phyloP scores from a whole-genome alignment of 2,329 filamentous ascomycete genomes.

The Neurospora sp. region DNA sequence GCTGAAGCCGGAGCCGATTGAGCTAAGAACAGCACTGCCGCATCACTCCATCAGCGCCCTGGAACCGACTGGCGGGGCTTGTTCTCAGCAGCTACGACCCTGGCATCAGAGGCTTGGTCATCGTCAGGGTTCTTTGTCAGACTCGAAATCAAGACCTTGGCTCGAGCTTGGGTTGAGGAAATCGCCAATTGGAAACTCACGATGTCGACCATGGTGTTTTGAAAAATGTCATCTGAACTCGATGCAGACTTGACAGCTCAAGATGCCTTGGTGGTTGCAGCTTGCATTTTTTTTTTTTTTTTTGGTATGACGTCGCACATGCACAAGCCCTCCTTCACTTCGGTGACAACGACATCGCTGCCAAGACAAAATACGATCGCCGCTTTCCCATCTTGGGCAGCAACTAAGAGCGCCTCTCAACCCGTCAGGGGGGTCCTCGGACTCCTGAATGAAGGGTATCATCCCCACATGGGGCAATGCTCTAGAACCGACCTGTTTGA shows the following conservation, averaged over 20 bases:
- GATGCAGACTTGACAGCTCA: neutral
- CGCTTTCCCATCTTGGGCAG: neutral
- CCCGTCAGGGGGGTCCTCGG: neutral
- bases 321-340: neutral
- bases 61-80: neutral
- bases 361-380: neutral
- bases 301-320: neutral
- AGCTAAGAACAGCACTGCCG: neutral
- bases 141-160: neutral
- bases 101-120: neutral
- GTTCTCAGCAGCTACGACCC: neutral
- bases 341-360: neutral
- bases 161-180: neutral
- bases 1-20: neutral
- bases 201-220: neutral
- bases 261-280: neutral
- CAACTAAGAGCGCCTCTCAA: neutral
- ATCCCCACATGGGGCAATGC: neutral
- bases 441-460: neutral
- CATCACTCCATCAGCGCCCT: neutral
- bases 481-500: neutral
- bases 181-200: neutral
- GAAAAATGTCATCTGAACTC: neutral
- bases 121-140: neutral
- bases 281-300: neutral